These are phyloP conservation scores for Hibiscus trionum DNA, from an alignment of 345 rosid genomes.

Conservation along the genomic window DNA sequence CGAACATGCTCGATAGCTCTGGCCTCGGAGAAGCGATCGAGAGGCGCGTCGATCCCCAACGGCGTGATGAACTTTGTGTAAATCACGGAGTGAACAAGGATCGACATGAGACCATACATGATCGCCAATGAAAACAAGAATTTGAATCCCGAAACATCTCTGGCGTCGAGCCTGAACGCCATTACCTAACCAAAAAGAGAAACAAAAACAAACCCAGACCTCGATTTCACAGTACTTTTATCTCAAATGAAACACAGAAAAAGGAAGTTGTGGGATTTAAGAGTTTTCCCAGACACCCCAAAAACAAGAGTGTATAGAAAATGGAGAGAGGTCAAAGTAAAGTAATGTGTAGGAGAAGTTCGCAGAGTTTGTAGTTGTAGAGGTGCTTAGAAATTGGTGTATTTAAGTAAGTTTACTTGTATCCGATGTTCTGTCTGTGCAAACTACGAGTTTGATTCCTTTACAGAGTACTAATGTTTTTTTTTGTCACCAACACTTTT, in stretches of 20 bases:
- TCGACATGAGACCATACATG: conserved; percentile 61
- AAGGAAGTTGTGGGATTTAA: not conserved
- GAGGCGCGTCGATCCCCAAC: conserved; percentile 68
- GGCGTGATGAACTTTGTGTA: conserved; percentile 62
- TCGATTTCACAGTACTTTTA: not conserved
- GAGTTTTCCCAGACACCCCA: not conserved
- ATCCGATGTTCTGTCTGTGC: too few species aligned
- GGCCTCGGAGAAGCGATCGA: conserved; percentile 89
- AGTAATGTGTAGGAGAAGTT: not conserved
- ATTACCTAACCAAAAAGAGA: conserved; percentile 15
- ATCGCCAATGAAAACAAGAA: conserved; percentile 39
- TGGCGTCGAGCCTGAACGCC: conserved; percentile 46
- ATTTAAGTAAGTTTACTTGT: too few species aligned
- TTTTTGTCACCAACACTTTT: too few species aligned
- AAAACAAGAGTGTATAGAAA: not conserved
- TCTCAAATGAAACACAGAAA: not conserved
- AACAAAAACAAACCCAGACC: not conserved
- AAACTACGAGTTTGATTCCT: too few species aligned
- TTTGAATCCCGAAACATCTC: conserved; percentile 62
- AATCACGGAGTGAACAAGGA: conserved; percentile 44
- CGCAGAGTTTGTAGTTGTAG: too few species aligned
- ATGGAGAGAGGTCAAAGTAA: not conserved
- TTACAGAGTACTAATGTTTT: too few species aligned
- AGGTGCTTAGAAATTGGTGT: too few species aligned
- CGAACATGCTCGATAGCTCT: conserved; percentile 88